These are phyloP conservation scores for Prunus mume DNA, from an alignment of 306 rosid species.

Conservation along the genomic window DNA sequence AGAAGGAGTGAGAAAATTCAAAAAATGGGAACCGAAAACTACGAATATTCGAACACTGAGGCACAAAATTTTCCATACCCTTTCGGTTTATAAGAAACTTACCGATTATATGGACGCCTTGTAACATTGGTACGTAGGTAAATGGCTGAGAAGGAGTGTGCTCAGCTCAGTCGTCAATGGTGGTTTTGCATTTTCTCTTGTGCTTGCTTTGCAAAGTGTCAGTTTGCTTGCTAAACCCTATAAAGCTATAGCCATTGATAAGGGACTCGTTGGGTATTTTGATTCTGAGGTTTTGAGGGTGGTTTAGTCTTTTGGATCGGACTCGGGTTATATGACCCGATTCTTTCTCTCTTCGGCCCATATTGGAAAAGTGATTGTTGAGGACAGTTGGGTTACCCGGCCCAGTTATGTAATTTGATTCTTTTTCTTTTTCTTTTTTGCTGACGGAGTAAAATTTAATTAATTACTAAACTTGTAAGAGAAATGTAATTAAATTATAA, in stretches of 20 bases:
- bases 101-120: slow-evolving; percentile 50
- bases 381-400: not conserved
- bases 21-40: not conserved
- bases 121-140: slow-evolving; percentile 46
- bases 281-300: not conserved
- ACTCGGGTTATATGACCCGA: not conserved
- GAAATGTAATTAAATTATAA: no score
- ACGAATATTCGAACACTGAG: not conserved
- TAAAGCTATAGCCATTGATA: slow-evolving; percentile 29
- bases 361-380: not conserved
- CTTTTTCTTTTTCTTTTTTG: no score
- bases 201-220: not conserved
- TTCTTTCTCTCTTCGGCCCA: not conserved
- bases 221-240: not conserved
- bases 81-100: not conserved
- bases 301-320: not conserved
- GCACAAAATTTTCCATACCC: not conserved
- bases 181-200: slow-evolving; percentile 32
- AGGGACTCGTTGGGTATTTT: slow-evolving; percentile 47
- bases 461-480: no score
- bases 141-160: not conserved
- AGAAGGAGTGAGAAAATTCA: not conserved
- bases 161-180: slow-evolving; percentile 23
- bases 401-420: not conserved
- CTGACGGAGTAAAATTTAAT: no score